Conservation (phyloP, 1,284 basidiomycete genomes). For the Ceratobasidium sp. region DNA sequence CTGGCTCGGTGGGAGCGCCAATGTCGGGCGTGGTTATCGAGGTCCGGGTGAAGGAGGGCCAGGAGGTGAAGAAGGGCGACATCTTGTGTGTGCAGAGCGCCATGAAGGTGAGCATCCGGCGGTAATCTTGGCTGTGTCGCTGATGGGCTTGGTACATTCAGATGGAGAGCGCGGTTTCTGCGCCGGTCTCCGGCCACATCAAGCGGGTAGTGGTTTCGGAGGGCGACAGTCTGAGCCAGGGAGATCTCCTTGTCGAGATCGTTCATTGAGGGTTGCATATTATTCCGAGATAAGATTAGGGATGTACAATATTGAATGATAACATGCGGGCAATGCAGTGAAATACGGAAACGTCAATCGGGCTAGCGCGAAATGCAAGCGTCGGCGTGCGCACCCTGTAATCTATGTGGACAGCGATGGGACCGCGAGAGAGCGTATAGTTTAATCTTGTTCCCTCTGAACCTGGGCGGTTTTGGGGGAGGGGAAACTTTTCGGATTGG, state of each 20-base stretch:
- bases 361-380: slow-evolving; percentile 16
- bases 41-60: slow-evolving; percentile 95
- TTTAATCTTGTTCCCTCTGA: slow-evolving; percentile 27
- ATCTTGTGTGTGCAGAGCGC: slow-evolving; percentile 68
- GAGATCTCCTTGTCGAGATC: slow-evolving; percentile 86
- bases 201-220: slow-evolving; percentile 89
- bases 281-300: slow-evolving; percentile 33
- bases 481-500: slow-evolving; percentile 5
- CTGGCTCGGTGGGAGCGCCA: slow-evolving; percentile 93
- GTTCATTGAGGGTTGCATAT: slow-evolving; percentile 60
- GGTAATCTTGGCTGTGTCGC: not conserved
- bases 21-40: slow-evolving; percentile 99
- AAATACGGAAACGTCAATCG: slow-evolving; percentile 34
- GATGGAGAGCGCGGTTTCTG: slow-evolving; percentile 97
- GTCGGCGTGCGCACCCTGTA: not conserved
- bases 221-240: slow-evolving; percentile 88
- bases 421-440: slow-evolving; percentile 14
- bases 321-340: slow-evolving; percentile 25
- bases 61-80: slow-evolving; percentile 97
- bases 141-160: slow-evolving; percentile 50
- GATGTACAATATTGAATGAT: slow-evolving; percentile 39
- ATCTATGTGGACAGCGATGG: slow-evolving; percentile 18
- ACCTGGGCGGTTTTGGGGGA: slow-evolving; percentile 30
- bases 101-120: slow-evolving; percentile 52
- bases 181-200: slow-evolving; percentile 93